Conservation (phyloP, 768 basidiomycete genomes). For the Lactarius trivialis region DNA sequence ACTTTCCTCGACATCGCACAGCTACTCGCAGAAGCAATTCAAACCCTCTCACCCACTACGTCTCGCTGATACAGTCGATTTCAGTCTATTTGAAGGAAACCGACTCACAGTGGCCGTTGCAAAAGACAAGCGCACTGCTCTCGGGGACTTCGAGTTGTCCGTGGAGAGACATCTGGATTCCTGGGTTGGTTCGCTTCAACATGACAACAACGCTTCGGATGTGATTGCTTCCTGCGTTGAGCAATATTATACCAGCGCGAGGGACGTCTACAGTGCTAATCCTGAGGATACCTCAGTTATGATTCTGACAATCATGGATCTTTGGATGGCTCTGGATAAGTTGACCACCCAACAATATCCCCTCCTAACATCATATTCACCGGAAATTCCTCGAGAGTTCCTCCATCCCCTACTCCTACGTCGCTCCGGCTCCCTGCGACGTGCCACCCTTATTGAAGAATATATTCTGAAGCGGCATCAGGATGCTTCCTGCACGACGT, state of each 20-base stretch:
- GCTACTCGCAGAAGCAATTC: not conserved
- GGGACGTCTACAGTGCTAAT: not conserved
- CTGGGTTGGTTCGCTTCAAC: not conserved
- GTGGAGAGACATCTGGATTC: not conserved
- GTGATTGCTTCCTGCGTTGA: not conserved
- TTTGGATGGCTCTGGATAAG: not conserved
- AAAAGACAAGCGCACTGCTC: not conserved
- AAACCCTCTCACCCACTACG: not conserved
- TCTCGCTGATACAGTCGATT: not conserved
- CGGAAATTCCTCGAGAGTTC: not conserved
- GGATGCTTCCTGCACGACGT: not conserved
- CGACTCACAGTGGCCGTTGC: not conserved
- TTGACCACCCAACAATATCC: not conserved
- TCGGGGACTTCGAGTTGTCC: not conserved
- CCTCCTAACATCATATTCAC: not conserved
- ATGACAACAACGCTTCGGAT: not conserved
- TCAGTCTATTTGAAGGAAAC: not conserved
- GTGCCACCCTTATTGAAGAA: not conserved
- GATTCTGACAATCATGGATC: not conserved
- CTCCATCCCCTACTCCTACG: not conserved
- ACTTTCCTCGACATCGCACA: not conserved
- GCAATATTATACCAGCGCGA: not conserved
- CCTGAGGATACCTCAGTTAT: not conserved
- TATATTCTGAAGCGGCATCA: not conserved
- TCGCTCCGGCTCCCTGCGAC: not conserved